Conservation (phyloP, 768 basidiomycete species). For the Agrocybe pediades region DNA sequence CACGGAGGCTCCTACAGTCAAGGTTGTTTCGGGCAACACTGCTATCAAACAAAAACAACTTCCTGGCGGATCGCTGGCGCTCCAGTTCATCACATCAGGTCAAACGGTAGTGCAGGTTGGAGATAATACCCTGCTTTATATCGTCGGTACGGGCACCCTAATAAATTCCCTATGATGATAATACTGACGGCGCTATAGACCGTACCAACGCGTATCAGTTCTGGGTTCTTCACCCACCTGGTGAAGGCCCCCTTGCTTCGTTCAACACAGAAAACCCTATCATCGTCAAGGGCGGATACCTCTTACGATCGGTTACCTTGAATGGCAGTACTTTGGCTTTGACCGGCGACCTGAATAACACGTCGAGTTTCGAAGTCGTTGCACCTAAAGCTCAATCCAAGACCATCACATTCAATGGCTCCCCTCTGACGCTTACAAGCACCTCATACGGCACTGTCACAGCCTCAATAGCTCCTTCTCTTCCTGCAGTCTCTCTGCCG, state of each 20-base stretch:
- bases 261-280: constrained; percentile 44
- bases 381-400: constrained; percentile 41
- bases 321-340: constrained; percentile 39
- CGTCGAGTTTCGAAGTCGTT: constrained; percentile 47
- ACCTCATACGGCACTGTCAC: constrained; percentile 46
- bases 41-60: constrained; percentile 38
- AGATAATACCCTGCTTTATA: constrained; percentile 38
- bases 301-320: constrained; percentile 40
- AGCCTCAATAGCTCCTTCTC: constrained; percentile 26
- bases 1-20: constrained; percentile 25
- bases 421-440: constrained; percentile 28
- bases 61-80: constrained; percentile 32
- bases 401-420: constrained; percentile 45
- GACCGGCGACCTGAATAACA: constrained; percentile 45
- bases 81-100: constrained; percentile 48
- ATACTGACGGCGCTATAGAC: constrained; percentile 29
- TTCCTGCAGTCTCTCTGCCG: constrained; percentile 37
- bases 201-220: constrained; percentile 51
- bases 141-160: constrained; percentile 37
- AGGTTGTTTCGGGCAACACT: constrained; percentile 35
- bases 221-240: constrained; percentile 49
- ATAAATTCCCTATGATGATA: neutral
- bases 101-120: constrained; percentile 50
- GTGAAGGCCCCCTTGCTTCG: constrained; percentile 34
- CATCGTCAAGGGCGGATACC: constrained; percentile 52